Conservation (phyloP, 345 rosid species). For the Cardiospermum halicacabum region DNA sequence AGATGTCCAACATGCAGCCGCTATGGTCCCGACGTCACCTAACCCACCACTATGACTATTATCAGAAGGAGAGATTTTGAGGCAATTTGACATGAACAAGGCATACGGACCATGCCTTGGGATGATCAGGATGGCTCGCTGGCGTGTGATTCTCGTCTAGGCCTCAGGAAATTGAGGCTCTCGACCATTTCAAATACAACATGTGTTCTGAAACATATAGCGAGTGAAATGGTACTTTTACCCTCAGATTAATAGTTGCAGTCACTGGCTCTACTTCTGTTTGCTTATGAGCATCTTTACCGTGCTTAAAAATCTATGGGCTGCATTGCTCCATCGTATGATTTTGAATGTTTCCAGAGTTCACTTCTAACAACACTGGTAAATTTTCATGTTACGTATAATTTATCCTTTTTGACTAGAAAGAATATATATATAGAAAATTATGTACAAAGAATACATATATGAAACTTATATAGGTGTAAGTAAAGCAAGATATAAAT, state of each 20-base stretch:
- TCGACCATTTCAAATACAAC: too few relatives aligned
- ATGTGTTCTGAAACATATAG: not conserved
- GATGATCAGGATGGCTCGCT: slow-evolving; percentile 57
- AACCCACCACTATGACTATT: too few relatives aligned
- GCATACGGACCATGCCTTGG: slow-evolving; percentile 82
- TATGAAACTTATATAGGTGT: too few relatives aligned
- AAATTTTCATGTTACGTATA: too few relatives aligned
- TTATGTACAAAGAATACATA: too few relatives aligned
- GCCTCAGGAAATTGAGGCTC: slow-evolving; percentile 43
- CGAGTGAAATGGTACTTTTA: not conserved
- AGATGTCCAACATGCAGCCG: too few relatives aligned
- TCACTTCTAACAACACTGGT: too few relatives aligned
- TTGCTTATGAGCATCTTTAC: slow-evolving; percentile 8
- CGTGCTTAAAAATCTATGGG: not conserved
- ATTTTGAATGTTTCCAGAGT: not conserved
- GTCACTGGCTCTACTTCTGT: slow-evolving; percentile 13
- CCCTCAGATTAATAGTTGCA: not conserved
- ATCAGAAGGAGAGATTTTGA: slow-evolving; percentile 43
- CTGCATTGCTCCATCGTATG: not conserved
- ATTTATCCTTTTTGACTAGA: too few relatives aligned
- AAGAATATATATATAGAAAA: too few relatives aligned
- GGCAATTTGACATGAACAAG: slow-evolving; percentile 83
- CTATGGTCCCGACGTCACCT: too few relatives aligned
- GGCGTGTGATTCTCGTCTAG: slow-evolving; percentile 72
- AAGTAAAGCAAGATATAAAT: not conserved